A percentile compares a stretch with the other conserved stretches of the same genome.
Conservation (phyloP, 352 stramenopile species). For the Phytopythium chamaehyphon region DNA sequence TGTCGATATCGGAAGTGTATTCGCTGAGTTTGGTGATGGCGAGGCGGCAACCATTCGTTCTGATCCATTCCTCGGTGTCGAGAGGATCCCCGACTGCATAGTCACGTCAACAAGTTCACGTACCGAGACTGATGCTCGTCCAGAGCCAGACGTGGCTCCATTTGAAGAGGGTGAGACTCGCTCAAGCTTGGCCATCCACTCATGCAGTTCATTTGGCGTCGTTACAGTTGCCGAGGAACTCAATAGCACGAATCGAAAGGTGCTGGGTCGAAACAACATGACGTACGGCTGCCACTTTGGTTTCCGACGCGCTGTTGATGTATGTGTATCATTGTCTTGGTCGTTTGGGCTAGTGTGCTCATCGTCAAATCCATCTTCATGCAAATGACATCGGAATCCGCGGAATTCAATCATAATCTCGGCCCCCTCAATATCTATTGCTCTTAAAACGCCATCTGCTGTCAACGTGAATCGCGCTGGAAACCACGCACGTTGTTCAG, state of each 20-base stretch:
- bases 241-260: constrained; percentile 52
- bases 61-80: constrained; percentile 1
- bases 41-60: not conserved
- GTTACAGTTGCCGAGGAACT: not conserved
- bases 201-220: constrained; percentile 25
- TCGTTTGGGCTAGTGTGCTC: constrained; percentile 7
- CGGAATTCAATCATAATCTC: constrained; percentile 49
- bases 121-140: constrained; percentile 5
- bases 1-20: not conserved
- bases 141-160: not conserved
- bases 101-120: constrained; percentile 26
- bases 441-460: constrained; percentile 43
- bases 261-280: constrained; percentile 48
- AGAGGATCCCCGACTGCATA: constrained; percentile 26
- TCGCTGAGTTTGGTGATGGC: not conserved
- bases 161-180: constrained; percentile 11
- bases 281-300: constrained; percentile 38
- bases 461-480: constrained; percentile 38
- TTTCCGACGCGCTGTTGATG: not conserved
- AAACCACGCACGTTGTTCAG: constrained; percentile 48
- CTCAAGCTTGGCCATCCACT: constrained; percentile 61
- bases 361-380: constrained; percentile 20
- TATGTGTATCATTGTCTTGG: constrained; percentile 4
- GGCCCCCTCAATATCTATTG: constrained; percentile 11
- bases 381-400: constrained; percentile 43